Evolutionary conservation across 2,329 filamentous ascomycete genomes (phyloP).

Genomic region (Scolecobasidium constrictum): DNA sequence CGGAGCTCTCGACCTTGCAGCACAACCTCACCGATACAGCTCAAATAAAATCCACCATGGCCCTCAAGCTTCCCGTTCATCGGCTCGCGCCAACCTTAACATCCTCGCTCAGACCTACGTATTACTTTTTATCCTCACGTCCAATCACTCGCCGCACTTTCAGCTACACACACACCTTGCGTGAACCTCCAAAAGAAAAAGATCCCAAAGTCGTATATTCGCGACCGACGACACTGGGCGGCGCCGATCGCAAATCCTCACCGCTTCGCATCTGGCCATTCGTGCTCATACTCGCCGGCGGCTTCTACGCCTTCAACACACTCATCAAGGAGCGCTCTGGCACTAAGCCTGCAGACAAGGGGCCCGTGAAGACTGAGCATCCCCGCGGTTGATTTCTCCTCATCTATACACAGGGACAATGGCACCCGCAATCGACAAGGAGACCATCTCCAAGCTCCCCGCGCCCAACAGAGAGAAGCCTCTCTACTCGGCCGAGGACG

Average conservation of each 20-base stretch:
- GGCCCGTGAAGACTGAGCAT: not conserved
- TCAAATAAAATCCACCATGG: not conserved
- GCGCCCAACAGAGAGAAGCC: slow-evolving; percentile 49
- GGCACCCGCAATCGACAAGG: slow-evolving; percentile 15
- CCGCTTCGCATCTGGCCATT: slow-evolving; percentile 29
- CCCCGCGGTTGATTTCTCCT: not conserved
- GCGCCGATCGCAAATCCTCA: not conserved
- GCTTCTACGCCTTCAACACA: slow-evolving; percentile 34
- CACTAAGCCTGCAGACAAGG: slow-evolving; percentile 13
- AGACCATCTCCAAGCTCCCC: slow-evolving; percentile 28
- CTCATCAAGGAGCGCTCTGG: slow-evolving; percentile 35
- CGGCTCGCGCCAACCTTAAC: not conserved
- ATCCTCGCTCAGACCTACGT: no score
- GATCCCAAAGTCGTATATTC: not conserved
- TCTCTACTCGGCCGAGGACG: slow-evolving; percentile 62
- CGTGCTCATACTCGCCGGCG: slow-evolving; percentile 34
- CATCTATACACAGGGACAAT: slow-evolving; percentile 15
- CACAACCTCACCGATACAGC: no score
- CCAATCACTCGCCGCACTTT: no score
- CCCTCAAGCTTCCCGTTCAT: not conserved
- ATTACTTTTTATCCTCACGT: no score
- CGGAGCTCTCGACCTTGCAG: not conserved
- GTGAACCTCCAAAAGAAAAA: not conserved
- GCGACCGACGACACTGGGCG: not conserved
- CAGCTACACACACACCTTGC: no score